Base-by-base conservation (phyloP, 805 yeast species). In the Debaryomyces tyrocola region DNA sequence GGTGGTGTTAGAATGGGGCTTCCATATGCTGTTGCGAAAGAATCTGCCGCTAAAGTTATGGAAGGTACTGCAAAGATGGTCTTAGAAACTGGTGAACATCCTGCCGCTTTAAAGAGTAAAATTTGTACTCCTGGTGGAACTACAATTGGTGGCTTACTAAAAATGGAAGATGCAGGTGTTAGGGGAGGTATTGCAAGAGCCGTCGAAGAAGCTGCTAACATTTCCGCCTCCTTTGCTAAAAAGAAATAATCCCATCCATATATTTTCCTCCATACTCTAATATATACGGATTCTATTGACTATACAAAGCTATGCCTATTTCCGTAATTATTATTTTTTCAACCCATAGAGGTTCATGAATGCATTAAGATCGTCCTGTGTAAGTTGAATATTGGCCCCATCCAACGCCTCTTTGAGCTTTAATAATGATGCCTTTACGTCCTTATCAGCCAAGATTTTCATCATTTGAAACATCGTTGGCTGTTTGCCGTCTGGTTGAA, bases 41-140 rank as follows among this genome's bases (percentile, higher is more conserved):
- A 84, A 52, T 85, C 95, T 56, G 97, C 98, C 9, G 87, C 96
- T 24, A 92, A 90, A 68, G 96, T 92, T 15, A 77, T 90, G 82
- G 91, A 86, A 64, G 99, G 99, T 20, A 87, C 97, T 11, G 92
- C 94, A 12, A 84, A 83, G 67, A 87, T 94, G 97, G 91, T 85
- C 1, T 79, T 84, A 52, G 80, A 82, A 54, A 84, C 90, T 9
- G 90, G 89, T 3, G 81, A 77, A 37, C 97, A 92, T 60, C 99
- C 99, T 9, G 92, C 94, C 15, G 89, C 80, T 10, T 77, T 94
- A 63, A 88, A 88, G 63, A 83, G 87, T 63, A 85, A 84, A 57
- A 94, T 94, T 7, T 90, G 97, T 63, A 94, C 99, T 0, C 99
- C 99, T 20, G 99, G 94, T 27, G 99, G 99, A 29, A 91, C 97